Conservation (phyloP, 2,329 filamentous ascomycete genomes). For the Graphilbum sp. region DNA sequence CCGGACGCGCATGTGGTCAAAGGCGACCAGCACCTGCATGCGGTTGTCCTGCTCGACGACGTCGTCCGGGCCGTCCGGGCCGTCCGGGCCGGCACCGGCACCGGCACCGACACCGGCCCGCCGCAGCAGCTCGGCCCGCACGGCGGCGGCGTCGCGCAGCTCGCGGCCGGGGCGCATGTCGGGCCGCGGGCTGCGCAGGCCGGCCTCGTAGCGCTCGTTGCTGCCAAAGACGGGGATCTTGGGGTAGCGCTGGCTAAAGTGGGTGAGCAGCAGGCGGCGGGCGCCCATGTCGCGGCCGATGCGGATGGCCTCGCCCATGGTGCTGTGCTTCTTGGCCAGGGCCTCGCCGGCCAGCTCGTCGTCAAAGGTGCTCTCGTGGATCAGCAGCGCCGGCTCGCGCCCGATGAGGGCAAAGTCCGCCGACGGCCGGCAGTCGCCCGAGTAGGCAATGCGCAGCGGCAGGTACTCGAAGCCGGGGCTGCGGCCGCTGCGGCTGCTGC, state of each 20-base stretch:
- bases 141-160: neutral
- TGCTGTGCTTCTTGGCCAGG: constrained; percentile 75
- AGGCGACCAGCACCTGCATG: constrained; percentile 55
- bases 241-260: constrained; percentile 89
- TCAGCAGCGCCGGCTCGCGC: constrained; percentile 58
- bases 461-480: neutral
- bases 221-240: constrained; percentile 40
- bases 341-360: constrained; percentile 70
- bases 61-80: too few relatives aligned
- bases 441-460: constrained; percentile 72
- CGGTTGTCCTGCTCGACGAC: constrained; percentile 19
- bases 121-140: too few relatives aligned
- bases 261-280: constrained; percentile 67
- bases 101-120: too few relatives aligned
- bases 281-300: constrained; percentile 68
- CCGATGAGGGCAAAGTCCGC: constrained; percentile 54
- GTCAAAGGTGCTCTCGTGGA: constrained; percentile 95
- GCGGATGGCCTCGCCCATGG: constrained; percentile 67
- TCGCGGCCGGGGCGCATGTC: neutral
- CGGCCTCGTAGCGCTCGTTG: neutral
- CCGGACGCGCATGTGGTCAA: constrained; percentile 63
- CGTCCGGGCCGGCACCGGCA: too few relatives aligned
- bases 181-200: too few relatives aligned
- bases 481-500: too few relatives aligned
- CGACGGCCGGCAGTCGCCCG: constrained; percentile 80